Evolutionary conservation across 2,329 filamentous ascomycete genomes (phyloP), one percentile per base, ranked within the genome.

Genomic region (Xylaria sp.): DNA sequence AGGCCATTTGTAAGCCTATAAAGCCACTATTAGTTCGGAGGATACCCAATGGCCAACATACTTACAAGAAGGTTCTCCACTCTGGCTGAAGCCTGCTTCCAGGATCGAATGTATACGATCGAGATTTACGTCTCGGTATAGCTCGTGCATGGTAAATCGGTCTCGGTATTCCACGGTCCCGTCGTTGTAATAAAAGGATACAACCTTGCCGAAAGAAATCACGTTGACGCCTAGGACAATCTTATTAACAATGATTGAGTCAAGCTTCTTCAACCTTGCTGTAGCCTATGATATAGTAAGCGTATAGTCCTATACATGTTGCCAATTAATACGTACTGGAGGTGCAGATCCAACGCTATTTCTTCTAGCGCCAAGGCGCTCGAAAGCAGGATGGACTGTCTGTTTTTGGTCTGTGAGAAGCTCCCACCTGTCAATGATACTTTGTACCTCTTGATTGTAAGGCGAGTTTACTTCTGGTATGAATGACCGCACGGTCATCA

Each of bases 361-460:
- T 74, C 88, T 89, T 72, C 91, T 88, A 50, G 78, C 78, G 8
- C 89, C 88, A 30, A 96, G 84, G 73, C 94, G 91, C 72, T 93
- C 91, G 77, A 97, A 95, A 13, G 91, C 91, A 1, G 90, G 81
- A 76, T 96, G 92, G 8, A 97, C 81, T 10, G 82, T 84, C 70
- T 91, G 88, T n/a, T 86, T 81, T 56, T 88, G 85, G 36, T 92
- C 89, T 36, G 86, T 84, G 10, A 95, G 78, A 15, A 97, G 82
- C 72, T 96, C 91, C 95, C 95, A 98, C 69, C 91, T 87, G 70
- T 93, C 90, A 69, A 98, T 84, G 46, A 94, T 87, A 72, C 90
- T 97, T 72, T 91, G 89, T 0, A 88, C 83, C 36, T 90, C 88
- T 71, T 90, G 88, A 48, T 86, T 85, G 61, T 87, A 89, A 34